Evolutionary conservation across 2,329 filamentous ascomycete species (phyloP), one percentile per base, ranked within the genome.

Genomic region (Xylaria sp.): DNA sequence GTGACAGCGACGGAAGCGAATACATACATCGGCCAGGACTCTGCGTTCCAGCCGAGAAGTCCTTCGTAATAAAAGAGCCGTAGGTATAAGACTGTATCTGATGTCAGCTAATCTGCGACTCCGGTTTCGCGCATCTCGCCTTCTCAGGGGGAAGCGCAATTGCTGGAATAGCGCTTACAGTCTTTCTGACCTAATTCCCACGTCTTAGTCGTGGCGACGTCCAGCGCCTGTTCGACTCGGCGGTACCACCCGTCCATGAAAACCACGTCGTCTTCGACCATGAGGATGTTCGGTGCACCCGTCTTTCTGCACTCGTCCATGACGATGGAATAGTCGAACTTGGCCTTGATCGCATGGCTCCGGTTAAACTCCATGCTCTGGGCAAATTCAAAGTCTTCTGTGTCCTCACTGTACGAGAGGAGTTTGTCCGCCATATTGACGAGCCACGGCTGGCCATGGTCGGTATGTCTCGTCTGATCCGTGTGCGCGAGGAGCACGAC

Each of bases 1-100:
- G 47, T 39, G 8, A 57, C n/a, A 11, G 52, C 46, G 9, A 66
- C n/a, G 13, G 59, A 65, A 5, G 50, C 60, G 7, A 11, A 42
- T 2, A 69, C 42, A 55, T 71, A 71, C 3, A 30, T 54, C 16
- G 59, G 63, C 68, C 67, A 70, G 6, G 63, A 63, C 39, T 70
- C 69, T 3, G 47, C 58, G 44, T 71, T 70, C 69, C 68, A 71
- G n/a, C 69, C 69, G 0, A 69, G 65, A 8, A 70, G 66, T 1
- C 68, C 58, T 7, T 65, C 68, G 49, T 70, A 63, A 55, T 71
- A 70, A 48, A 71, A 71, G 7, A 71, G 59, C 0, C 69, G 63
- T 2, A 71, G 60, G 50, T 71, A 71, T 1, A 71, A 52, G 55
- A 70, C 68, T 70, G 49, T 49, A n/a, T 51, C 11, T 6, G 16